These are phyloP conservation scores for Populus hybrid DNA, from an alignment of 441 rosid species.

Conservation along the genomic window DNA sequence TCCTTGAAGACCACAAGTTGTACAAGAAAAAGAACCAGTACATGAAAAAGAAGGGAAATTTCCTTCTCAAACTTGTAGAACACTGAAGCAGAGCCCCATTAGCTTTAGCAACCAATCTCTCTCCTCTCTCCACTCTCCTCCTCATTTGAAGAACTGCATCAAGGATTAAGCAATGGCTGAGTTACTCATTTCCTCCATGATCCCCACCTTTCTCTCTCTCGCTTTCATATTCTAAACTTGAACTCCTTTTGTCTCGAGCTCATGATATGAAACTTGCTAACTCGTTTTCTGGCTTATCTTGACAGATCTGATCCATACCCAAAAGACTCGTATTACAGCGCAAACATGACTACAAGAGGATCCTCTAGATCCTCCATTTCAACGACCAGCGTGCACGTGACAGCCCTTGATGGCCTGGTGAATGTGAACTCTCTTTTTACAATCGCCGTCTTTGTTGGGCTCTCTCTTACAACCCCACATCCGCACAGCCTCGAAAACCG, in stretches of 20 bases:
- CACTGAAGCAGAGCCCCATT: background rate
- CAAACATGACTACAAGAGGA: constrained; percentile 22
- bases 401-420: constrained; percentile 87
- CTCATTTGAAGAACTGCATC: background rate
- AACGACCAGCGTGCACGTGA: constrained; percentile 89
- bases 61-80: background rate
- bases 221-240: background rate
- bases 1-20: too few relatives aligned
- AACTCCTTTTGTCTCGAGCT: background rate
- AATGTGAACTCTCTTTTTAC: constrained; percentile 96
- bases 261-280: background rate
- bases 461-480: constrained; percentile 67
- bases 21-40: background rate
- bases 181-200: constrained; percentile 7
- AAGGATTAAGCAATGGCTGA: constrained; percentile 16
- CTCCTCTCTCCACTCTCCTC: too few relatives aligned
- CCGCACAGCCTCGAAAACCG: constrained; percentile 77
- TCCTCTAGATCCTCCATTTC: constrained; percentile 27
- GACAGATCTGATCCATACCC: constrained; percentile 48
- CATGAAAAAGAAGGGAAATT: background rate
- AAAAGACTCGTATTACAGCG: constrained; percentile 36
- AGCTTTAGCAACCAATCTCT: background rate
- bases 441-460: constrained; percentile 89
- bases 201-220: background rate
- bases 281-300: background rate